Base-by-base conservation (phyloP, 352 stramenopile species). In the Saprolegnia parasitica region DNA sequence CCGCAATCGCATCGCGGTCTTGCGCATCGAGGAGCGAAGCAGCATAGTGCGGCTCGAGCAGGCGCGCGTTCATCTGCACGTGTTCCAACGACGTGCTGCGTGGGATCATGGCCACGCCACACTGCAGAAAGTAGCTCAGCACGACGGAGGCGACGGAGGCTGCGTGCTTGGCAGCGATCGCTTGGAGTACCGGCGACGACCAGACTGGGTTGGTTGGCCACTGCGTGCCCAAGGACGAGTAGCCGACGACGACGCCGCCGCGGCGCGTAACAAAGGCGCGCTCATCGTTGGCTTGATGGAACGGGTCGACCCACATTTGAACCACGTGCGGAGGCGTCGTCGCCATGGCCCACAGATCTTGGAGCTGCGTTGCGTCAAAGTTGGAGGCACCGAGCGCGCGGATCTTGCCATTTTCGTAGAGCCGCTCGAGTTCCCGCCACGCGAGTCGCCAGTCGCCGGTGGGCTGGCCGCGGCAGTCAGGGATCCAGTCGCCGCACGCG, bases 241-340 rank as follows among this genome's bases (percentile, higher is more conserved):
- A 90, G 11, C 73, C 75, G 57, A 87, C 81, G 71, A 83, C 88
- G 39, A 78, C 71, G 68, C 87, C 84, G 32, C 70, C 71, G 29
- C 72, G 63, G 16, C 77, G 26, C 40, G 73, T 42, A 47, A 78
- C 79, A 3, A 65, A 70, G 0, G 56, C 26, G 24, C 81, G 75
- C 4, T 88, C 54, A 13, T 40, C 37, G 4, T 60, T 60, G 47
- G 84, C 76, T 70, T 85, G 78, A 65, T 89, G 78, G 60, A 87
- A 86, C 13, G 83, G 83, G 73, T 90, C 83, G 71, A 90, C 87
- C 83, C 83, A 90, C 65, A 86, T 87, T 70, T 90, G 83, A 54
- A 88, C 76, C 10, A 89, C 74, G 40, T 78, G 76, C 10, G 82
- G 79, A 13, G 50, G 60, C 10, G 78, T 52, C 11, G 79, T 23